These are phyloP conservation scores for Abelmoschus esculentus DNA, from an alignment of 345 rosid species.

Conservation along the genomic window DNA sequence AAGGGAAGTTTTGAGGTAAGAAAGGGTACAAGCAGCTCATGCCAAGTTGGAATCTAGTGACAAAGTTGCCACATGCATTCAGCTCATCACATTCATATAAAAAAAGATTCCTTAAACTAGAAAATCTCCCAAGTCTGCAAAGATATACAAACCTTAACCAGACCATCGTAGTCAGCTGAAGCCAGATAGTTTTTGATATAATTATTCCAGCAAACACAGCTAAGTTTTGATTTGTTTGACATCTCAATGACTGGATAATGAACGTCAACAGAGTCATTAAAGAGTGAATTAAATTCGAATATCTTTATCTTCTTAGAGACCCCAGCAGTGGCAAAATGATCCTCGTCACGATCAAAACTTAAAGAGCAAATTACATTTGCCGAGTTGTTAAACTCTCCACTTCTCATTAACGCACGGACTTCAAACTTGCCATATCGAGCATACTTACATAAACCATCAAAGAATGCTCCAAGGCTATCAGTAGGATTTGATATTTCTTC, in stretches of 20 bases:
- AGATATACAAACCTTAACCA: slow-evolving; percentile 66
- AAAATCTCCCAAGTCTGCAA: slow-evolving; percentile 6
- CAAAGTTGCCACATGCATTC: slow-evolving; percentile 7
- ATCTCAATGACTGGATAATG: slow-evolving; percentile 91
- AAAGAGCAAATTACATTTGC: slow-evolving; percentile 91
- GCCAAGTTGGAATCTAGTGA: neutral
- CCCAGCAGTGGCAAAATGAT: slow-evolving; percentile 94
- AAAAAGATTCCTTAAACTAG: neutral
- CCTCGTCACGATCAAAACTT: slow-evolving; percentile 80
- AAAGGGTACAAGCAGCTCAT: neutral
- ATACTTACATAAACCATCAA: slow-evolving; percentile 91
- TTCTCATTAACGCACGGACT: slow-evolving; percentile 65
- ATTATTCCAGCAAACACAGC: too few species aligned
- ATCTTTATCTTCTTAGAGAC: slow-evolving; percentile 91
- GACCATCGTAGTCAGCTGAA: slow-evolving; percentile 93
- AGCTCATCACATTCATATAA: neutral
- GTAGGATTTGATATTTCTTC: slow-evolving; percentile 38
- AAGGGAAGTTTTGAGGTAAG: neutral
- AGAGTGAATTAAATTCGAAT: slow-evolving; percentile 71
- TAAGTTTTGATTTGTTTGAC: slow-evolving; percentile 80
- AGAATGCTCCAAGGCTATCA: slow-evolving; percentile 72
- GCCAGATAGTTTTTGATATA: slow-evolving; percentile 92
- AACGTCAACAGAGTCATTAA: slow-evolving; percentile 75
- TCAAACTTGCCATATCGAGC: slow-evolving; percentile 81
- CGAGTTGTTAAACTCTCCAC: slow-evolving; percentile 67